Conservation (phyloP, 169 alveolate species). For the Theileria annulata region DNA sequence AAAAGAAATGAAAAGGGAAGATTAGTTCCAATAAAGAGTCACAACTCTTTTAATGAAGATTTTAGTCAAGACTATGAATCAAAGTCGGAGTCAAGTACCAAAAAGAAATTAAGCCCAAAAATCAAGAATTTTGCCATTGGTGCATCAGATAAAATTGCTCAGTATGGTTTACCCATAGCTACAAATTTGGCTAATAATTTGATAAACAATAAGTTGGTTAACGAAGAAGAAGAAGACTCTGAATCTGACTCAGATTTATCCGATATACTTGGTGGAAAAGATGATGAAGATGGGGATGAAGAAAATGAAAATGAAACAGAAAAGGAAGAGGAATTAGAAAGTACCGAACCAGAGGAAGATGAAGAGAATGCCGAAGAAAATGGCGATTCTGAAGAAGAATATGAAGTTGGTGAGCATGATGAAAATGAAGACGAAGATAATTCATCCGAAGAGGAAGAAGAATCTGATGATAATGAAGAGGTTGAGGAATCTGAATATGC, state of each 20-base stretch:
- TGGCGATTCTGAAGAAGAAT: slow-evolving; percentile 1
- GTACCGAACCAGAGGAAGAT: slow-evolving; percentile 19
- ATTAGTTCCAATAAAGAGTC: neutral
- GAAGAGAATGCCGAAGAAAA: slow-evolving; percentile 14
- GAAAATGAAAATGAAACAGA: neutral
- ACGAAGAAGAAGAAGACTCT: neutral
- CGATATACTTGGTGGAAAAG: neutral
- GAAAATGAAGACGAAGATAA: slow-evolving; percentile 16
- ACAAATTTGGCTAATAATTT: neutral
- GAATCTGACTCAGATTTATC: neutral
- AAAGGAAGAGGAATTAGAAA: slow-evolving; percentile 4
- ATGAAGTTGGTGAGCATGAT: slow-evolving; percentile 12
- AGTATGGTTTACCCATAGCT: neutral
- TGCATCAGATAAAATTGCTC: neutral
- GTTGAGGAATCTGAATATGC: slow-evolving; percentile 6
- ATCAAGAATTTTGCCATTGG: neutral
- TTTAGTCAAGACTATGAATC: neutral
- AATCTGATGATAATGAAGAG: slow-evolving; percentile 3
- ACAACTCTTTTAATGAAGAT: neutral
- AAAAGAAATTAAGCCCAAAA: neutral
- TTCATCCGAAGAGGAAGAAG: slow-evolving; percentile 15
- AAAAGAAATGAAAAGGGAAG: neutral
- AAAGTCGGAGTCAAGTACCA: neutral
- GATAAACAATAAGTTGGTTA: neutral
- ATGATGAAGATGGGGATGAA: neutral